Evolutionary conservation across 208 protist species (phyloP), one percentile per base, ranked within the genome.

Genomic region (Acanthamoeba castellanii): DNA sequence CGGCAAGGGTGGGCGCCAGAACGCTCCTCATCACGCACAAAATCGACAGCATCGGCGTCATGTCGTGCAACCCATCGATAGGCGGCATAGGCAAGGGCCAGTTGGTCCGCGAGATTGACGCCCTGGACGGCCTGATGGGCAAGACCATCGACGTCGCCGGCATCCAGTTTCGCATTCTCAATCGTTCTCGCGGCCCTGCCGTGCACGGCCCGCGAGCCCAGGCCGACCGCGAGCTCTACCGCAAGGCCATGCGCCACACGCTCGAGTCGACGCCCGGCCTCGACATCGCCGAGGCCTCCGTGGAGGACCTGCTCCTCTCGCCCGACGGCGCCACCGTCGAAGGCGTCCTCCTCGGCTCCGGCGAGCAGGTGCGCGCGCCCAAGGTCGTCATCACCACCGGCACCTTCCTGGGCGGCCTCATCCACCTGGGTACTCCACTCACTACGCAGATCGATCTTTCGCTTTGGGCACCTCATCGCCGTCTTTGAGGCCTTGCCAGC

Each of bases 41-140:
- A 18, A 76, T 96, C 9, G 94, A 96, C 87, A 98, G 97, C 11
- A 97, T 99, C 68, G 98, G 98, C 94, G 98, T 96, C 37, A 98
- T 99, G 98, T 98, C 97, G 34, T 99, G 98, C 96, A 99, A 99
- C 96, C 98, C 98, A n/a, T 97, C 97, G 0, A 98, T 99, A 70
- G 98, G 98, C 81, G 98, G 98, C n/a, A 96, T 98, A 50, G 98
- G 98, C 32, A 99, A 99, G 87, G 98, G 98, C 30, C 95, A 97
- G 37, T 94, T 99, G 50, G 97, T 99, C 18, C 96, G 96, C 37
- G 98, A 99, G 76, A 96, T 99, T 14, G 98, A 99, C 92, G 98
- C 98, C 27, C 74, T 99, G 0, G 98, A 96, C 78, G 98, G 98
- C 66, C 27, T 98, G 9, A 99, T 98, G 97, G 98, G 97, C 30